A percentile compares a stretch with the other conserved stretches of the same genome.
phyloP scores from a whole-genome alignment of 2,329 filamentous ascomycete species.

The Calonectria naviculata region DNA sequence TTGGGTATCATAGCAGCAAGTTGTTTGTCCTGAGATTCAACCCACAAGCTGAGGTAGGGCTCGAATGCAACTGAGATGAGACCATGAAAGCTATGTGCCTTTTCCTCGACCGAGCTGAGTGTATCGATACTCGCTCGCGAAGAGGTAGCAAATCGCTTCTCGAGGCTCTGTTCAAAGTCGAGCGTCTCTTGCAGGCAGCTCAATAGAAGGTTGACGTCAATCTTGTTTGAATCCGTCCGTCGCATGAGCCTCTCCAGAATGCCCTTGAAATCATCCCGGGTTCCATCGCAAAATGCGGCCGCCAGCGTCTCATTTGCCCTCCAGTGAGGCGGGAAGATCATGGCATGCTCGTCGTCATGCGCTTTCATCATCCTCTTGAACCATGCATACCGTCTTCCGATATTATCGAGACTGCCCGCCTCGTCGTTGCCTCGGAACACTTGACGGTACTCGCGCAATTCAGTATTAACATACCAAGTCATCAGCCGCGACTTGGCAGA shows the following conservation, averaged over 20 bases:
- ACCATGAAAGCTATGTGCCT: slow-evolving; percentile 83
- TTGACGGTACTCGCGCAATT: slow-evolving; percentile 93
- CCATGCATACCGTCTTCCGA: slow-evolving; percentile 94
- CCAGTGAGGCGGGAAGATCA: slow-evolving; percentile 90
- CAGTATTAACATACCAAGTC: slow-evolving; percentile 98
- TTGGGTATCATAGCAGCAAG: slow-evolving; percentile 85
- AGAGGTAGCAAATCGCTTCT: slow-evolving; percentile 81
- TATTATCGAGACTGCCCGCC: slow-evolving; percentile 95
- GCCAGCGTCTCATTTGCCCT: slow-evolving; percentile 90
- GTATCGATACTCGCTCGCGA: slow-evolving; percentile 90
- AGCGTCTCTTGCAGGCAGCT: slow-evolving; percentile 94
- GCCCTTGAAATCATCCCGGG: slow-evolving; percentile 92
- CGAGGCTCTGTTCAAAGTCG: slow-evolving; percentile 94
- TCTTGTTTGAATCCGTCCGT: slow-evolving; percentile 77
- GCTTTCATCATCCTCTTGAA: slow-evolving; percentile 95
- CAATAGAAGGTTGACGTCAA: slow-evolving; percentile 90
- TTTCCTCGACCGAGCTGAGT: slow-evolving; percentile 81
- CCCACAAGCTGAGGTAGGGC: slow-evolving; percentile 96
- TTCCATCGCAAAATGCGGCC: slow-evolving; percentile 94
- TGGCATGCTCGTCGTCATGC: slow-evolving; percentile 92
- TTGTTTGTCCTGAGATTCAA: slow-evolving; percentile 94
- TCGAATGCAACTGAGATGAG: slow-evolving; percentile 97
- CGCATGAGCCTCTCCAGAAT: slow-evolving; percentile 92
- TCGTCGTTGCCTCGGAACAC: slow-evolving; percentile 98
- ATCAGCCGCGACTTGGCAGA: slow-evolving; percentile 83